These are phyloP conservation scores for Irpex sp. DNA, from an alignment of 1,284 basidiomycete genomes.

Conservation along the genomic window DNA sequence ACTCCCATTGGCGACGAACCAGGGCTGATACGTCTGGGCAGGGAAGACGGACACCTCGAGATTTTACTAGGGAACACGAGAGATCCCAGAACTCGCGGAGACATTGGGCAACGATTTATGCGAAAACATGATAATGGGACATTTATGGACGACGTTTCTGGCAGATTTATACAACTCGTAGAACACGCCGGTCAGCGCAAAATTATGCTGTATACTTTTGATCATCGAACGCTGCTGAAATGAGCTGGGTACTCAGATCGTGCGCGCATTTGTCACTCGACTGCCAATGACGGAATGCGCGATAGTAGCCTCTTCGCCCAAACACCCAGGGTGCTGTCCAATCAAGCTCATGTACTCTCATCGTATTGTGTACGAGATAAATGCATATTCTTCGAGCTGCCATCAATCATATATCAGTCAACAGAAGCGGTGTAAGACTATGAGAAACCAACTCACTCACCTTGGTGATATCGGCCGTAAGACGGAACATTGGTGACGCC, in stretches of 20 bases:
- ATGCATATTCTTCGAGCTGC: not conserved
- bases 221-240: not conserved
- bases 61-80: not conserved
- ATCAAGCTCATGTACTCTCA: too few species aligned
- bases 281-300: too few species aligned
- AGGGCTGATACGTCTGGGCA: not conserved
- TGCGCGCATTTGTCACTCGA: not conserved
- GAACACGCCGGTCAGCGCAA: not conserved
- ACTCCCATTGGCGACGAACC: not conserved
- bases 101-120: not conserved
- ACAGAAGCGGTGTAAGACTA: too few species aligned
- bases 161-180: not conserved
- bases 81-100: not conserved
- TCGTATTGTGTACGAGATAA: not conserved
- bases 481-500: too few species aligned
- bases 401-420: not conserved
- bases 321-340: too few species aligned
- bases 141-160: not conserved
- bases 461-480: too few species aligned
- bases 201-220: not conserved
- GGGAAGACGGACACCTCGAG: not conserved
- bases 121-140: not conserved
- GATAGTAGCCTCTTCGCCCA: too few species aligned
- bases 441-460: too few species aligned
- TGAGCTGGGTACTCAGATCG: not conserved